Evolutionary conservation across 2,329 filamentous ascomycete genomes (phyloP), one percentile per base, ranked within the genome.

Genomic region (Atkinsonella hypoxylon): DNA sequence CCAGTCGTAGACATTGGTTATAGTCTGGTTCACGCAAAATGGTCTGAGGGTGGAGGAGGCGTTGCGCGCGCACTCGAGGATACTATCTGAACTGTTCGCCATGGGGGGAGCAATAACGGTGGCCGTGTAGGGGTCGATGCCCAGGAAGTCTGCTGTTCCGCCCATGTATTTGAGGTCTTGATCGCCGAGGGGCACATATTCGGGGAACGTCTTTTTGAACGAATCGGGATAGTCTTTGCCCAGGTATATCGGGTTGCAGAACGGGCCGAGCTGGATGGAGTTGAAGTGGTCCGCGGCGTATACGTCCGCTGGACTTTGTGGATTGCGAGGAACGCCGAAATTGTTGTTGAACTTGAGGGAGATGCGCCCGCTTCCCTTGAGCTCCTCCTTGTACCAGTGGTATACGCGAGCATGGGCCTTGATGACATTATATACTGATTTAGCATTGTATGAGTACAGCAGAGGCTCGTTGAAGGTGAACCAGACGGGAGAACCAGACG

Each of bases 121-220:
- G 0, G 76, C 73, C 0, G 76, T 79, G 63, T 82, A 82, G 0
- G 77, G 74, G 54, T 82, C 77, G 38, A 82, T 71, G 7, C 71
- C 76, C 39, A 78, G 69, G 50, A 80, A 75, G 59, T 82, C 79
- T 3, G 72, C 69, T 0, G 75, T 78, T 7, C 71, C 69, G 18
- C 69, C 67, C 31, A 79, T 71, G 45, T 72, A 70, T 2, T 56
- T 58, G n/a, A 82, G 64, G 39, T 83, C 66, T 1, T 69, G 63
- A 0, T 67, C 55, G 1, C 66, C 77, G 31, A 82, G 62, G 0
- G 70, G 69, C 2, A 73, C 65, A n/a, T 73, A 68, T 15, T 70
- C 68, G 0, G 66, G 61, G 2, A 73, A 63, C 0, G 74, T 74
- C 17, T 67, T 64, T 45, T 73, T 72, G 50, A 71, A 67, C 15